A percentile compares a stretch with the other conserved stretches of the same genome.
phyloP scores from a whole-genome alignment of 495 filamentous ascomycete genomes.

The Xanthoparmelia taractica region DNA sequence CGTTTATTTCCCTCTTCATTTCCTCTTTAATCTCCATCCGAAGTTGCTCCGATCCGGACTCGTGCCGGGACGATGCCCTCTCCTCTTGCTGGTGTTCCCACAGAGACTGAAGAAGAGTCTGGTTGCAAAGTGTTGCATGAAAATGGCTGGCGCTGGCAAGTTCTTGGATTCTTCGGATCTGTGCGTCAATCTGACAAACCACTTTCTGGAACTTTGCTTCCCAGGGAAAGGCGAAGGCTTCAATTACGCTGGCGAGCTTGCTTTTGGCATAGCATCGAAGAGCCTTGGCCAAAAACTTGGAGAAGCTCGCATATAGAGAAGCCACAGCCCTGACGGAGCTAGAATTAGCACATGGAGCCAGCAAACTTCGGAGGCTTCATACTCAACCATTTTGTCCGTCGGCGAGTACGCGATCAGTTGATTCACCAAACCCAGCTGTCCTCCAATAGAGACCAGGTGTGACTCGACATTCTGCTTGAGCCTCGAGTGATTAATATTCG shows the following conservation, averaged over 20 bases:
- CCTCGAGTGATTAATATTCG: slow-evolving; percentile 19
- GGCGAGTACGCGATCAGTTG: slow-evolving; percentile 20
- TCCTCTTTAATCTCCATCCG: slow-evolving; percentile 16
- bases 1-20: slow-evolving; percentile 11
- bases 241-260: slow-evolving; percentile 10
- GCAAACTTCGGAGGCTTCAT: not conserved
- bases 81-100: slow-evolving; percentile 10
- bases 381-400: slow-evolving; percentile 23
- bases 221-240: slow-evolving; percentile 21
- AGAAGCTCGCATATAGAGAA: slow-evolving; percentile 19
- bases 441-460: slow-evolving; percentile 16
- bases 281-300: slow-evolving; percentile 22
- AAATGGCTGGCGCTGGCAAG: slow-evolving; percentile 16
- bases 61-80: slow-evolving; percentile 3
- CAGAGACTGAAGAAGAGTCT: slow-evolving; percentile 12
- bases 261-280: slow-evolving; percentile 18
- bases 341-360: not conserved
- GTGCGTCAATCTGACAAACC: slow-evolving; percentile 11
- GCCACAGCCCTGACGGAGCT: slow-evolving; percentile 9
- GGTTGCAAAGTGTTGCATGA: slow-evolving; percentile 4
- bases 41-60: slow-evolving; percentile 4
- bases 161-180: slow-evolving; percentile 18
- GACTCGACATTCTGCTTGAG: slow-evolving; percentile 20
- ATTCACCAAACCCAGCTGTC: slow-evolving; percentile 20
- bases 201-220: slow-evolving; percentile 19